Percentiles rank a stretch among this genome's conserved stretches.
Evolutionary conservation across 371 early-diverging fungal species (phyloP).

Genomic region (Rhizopus microsporus): DNA sequence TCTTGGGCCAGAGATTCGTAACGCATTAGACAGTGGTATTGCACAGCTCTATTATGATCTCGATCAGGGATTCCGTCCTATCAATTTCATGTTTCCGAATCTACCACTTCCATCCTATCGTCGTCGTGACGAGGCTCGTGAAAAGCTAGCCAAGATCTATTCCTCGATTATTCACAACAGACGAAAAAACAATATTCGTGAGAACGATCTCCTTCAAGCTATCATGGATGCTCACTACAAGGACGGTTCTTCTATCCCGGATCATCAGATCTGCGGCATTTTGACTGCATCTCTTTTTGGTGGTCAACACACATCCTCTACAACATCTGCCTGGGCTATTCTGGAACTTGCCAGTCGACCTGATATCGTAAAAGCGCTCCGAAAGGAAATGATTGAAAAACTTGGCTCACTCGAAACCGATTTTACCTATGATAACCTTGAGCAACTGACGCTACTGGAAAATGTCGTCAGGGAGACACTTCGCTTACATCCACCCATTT

Average conservation of each 20-base stretch:
- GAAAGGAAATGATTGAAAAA: conserved; percentile 64
- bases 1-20: conserved; percentile 91
- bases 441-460: conserved; percentile 77
- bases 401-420: conserved; percentile 61
- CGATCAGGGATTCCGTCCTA: conserved; percentile 91
- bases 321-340: conserved; percentile 93
- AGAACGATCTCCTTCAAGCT: conserved; percentile 75
- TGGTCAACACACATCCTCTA: conserved; percentile 95
- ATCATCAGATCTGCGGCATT: conserved; percentile 87
- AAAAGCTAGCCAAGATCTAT: conserved; percentile 80
- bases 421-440: conserved; percentile 76
- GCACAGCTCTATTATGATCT: conserved; percentile 93
- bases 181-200: conserved; percentile 40
- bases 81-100: conserved; percentile 80
- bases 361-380: conserved; percentile 58
- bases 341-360: conserved; percentile 85
- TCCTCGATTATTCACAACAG: conserved; percentile 78
- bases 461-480: conserved; percentile 86
- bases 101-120: conserved; percentile 56
- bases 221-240: conserved; percentile 89
- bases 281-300: conserved; percentile 96
- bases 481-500: conserved; percentile 92
- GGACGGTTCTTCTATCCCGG: conserved; percentile 76
- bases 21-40: conserved; percentile 68
- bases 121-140: conserved; percentile 84